Conservation (phyloP, 2,329 filamentous ascomycete genomes). For the Trichophyton verrucosum region DNA sequence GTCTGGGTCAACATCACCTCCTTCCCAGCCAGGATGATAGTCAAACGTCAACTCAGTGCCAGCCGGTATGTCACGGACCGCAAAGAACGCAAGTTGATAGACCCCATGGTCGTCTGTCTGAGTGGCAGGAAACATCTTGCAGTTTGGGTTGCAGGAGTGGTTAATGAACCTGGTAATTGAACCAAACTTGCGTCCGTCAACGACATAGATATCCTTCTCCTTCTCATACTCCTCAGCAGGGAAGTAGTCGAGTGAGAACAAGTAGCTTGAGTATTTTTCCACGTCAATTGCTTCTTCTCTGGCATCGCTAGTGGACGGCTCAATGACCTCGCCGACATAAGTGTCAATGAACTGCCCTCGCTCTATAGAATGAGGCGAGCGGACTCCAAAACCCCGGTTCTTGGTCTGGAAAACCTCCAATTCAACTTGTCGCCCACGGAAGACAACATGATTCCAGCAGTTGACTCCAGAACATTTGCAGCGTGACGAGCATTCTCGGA, state of each 20-base stretch:
- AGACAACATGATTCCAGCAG: conserved; percentile 34
- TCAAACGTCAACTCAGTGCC: conserved; percentile 37
- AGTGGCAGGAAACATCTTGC: conserved; percentile 33
- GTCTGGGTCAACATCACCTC: conserved; percentile 22
- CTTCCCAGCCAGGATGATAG: conserved; percentile 26
- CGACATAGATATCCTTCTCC: conserved; percentile 22
- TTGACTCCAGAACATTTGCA: conserved; percentile 23
- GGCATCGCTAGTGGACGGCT: conserved; percentile 23
- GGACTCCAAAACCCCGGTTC: conserved; percentile 31
- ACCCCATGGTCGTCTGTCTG: conserved; percentile 29
- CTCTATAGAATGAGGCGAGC: conserved; percentile 26
- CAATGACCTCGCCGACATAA: conserved; percentile 36
- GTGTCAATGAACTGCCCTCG: conserved; percentile 35
- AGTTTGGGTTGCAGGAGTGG: conserved; percentile 38
- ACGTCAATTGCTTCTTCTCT: conserved; percentile 24
- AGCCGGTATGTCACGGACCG: conserved; percentile 29
- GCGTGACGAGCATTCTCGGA: conserved; percentile 30
- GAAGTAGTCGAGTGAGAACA: conserved; percentile 31
- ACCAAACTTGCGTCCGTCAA: conserved; percentile 34
- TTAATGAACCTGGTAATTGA: conserved; percentile 36
- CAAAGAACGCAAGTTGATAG: conserved; percentile 39
- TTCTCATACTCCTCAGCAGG: conserved; percentile 15
- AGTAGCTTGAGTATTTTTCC: conserved; percentile 26
- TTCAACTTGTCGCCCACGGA: conserved; percentile 27
- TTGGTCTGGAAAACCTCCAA: conserved; percentile 34